Evolutionary conservation across 1,139 yeast species (phyloP).

Genomic region (Starmera stellimalicola): DNA sequence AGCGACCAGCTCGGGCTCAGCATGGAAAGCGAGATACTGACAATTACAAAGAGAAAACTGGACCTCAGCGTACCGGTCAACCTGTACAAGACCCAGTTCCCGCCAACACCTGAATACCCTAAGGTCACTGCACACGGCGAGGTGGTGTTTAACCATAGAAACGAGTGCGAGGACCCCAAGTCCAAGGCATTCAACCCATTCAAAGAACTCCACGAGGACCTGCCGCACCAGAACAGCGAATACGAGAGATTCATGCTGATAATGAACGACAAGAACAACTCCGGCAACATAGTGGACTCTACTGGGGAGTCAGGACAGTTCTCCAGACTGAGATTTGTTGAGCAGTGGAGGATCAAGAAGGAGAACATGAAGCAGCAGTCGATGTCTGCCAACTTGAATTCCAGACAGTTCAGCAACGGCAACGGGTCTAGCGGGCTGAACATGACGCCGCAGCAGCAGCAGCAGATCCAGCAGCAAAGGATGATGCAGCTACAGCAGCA

Average conservation of each 20-base stretch:
- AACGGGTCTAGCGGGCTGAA: conserved; percentile 3
- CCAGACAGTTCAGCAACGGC: conserved; percentile 6
- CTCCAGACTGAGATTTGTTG: conserved; percentile 39
- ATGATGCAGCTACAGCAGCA: conserved; percentile 11
- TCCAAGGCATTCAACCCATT: conserved; percentile 33
- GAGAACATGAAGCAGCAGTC: conserved; percentile 33
- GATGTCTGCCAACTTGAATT: conserved; percentile 21
- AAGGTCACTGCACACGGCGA: conserved; percentile 31
- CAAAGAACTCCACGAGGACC: conserved; percentile 49
- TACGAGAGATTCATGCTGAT: conserved; percentile 82
- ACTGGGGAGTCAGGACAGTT: conserved; percentile 29
- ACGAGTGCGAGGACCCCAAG: conserved; percentile 33
- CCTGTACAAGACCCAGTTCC: conserved; percentile 42
- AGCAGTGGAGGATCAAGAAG: conserved; percentile 34
- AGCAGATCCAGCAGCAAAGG: conserved; percentile 13
- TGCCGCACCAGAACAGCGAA: conserved; percentile 71
- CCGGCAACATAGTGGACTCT: conserved; percentile 14
- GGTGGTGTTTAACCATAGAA: conserved; percentile 38
- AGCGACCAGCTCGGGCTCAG: conserved; percentile 69
- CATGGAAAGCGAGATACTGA: conserved; percentile 78
- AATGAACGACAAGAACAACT: conserved; percentile 25
- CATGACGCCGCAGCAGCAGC: conserved; percentile 15
- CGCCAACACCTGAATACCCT: conserved; percentile 41
- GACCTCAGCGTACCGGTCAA: conserved; percentile 66
- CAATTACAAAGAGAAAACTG: conserved; percentile 67